These are phyloP conservation scores for Dillenia suffruticosa DNA, from an alignment of 164 flowering plant genomes.

Conservation along the genomic window DNA sequence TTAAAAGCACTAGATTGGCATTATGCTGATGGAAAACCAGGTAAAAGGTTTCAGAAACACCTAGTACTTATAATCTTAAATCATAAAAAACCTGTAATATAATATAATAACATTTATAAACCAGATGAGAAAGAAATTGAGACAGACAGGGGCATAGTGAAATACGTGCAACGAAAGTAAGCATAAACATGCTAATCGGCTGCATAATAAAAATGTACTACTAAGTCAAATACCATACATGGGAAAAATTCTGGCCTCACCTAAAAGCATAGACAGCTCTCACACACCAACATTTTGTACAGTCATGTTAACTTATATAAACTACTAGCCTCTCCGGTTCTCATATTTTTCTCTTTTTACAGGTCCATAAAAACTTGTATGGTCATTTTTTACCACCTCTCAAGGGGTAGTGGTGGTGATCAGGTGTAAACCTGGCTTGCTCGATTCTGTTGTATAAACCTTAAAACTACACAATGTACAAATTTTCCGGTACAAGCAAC, in stretches of 20 bases:
- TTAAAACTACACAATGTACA: constrained; percentile 53
- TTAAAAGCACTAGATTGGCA: too few relatives aligned
- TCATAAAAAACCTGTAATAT: too few relatives aligned
- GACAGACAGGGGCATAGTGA: too few relatives aligned
- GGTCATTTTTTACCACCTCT: constrained; percentile 13
- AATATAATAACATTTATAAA: too few relatives aligned
- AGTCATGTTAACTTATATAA: constrained; percentile 18
- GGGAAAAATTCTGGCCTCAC: constrained; percentile 33
- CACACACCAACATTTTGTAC: constrained; percentile 60
- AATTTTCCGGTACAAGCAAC: constrained; percentile 33
- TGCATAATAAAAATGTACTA: constrained; percentile 20
- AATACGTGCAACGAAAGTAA: too few relatives aligned
- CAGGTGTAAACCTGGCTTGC: constrained; percentile 18
- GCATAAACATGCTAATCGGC: constrained; percentile 6
- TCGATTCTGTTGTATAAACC: constrained; percentile 34
- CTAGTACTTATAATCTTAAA: too few relatives aligned
- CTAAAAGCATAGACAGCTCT: constrained; percentile 42
- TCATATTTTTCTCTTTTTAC: constrained; percentile 14
- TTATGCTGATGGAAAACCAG: too few relatives aligned
- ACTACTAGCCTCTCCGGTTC: not conserved
- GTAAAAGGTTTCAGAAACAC: too few relatives aligned
- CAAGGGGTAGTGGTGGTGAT: constrained; percentile 16
- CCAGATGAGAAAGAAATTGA: too few relatives aligned
- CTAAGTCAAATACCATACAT: constrained; percentile 23
- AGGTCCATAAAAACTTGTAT: constrained; percentile 16